phyloP scores from a whole-genome alignment of 805 yeast genomes.

The Lachancea kluyveri region DNA sequence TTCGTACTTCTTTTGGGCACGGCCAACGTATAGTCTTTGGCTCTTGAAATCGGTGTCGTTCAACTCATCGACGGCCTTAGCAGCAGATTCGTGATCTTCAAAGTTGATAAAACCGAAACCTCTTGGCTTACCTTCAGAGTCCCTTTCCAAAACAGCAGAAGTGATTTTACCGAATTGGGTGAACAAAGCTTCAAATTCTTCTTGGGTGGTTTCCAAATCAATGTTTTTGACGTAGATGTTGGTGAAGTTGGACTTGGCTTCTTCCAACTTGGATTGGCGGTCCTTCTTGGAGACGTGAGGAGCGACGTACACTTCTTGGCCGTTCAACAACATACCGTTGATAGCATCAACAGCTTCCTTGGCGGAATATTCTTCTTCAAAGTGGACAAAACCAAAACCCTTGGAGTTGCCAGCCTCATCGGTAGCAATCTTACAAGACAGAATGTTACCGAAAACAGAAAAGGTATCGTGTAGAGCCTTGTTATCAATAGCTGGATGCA shows the following conservation, averaged over 20 bases:
- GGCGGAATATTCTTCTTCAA: conserved; percentile 89
- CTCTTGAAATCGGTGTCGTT: conserved; percentile 83
- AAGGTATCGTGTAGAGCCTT: conserved; percentile 97
- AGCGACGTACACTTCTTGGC: conserved; percentile 92
- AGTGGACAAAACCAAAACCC: conserved; percentile 97
- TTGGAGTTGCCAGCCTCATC: conserved; percentile 88
- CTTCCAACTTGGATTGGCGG: conserved; percentile 89
- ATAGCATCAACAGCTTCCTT: conserved; percentile 92
- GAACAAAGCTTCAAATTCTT: conserved; percentile 68
- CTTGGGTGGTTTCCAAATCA: conserved; percentile 60
- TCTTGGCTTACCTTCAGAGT: conserved; percentile 80
- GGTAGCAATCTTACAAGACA: conserved; percentile 95
- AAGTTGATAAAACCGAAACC: conserved; percentile 96
- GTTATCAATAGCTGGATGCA: conserved; percentile 97
- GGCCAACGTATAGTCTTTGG: conserved; percentile 86
- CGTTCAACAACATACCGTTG: conserved; percentile 97
- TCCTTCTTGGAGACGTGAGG: conserved; percentile 89
- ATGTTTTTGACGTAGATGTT: conserved; percentile 94
- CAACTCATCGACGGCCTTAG: conserved; percentile 84
- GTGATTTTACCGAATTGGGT: conserved; percentile 71
- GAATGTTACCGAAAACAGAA: conserved; percentile 90
- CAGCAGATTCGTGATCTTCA: conserved; percentile 82
- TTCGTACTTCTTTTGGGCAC: conserved; percentile 99
- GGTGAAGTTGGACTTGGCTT: conserved; percentile 87
- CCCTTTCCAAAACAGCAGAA: conserved; percentile 74